Base-by-base conservation (phyloP, 1,284 basidiomycete species). In the Tilletia horrida region DNA sequence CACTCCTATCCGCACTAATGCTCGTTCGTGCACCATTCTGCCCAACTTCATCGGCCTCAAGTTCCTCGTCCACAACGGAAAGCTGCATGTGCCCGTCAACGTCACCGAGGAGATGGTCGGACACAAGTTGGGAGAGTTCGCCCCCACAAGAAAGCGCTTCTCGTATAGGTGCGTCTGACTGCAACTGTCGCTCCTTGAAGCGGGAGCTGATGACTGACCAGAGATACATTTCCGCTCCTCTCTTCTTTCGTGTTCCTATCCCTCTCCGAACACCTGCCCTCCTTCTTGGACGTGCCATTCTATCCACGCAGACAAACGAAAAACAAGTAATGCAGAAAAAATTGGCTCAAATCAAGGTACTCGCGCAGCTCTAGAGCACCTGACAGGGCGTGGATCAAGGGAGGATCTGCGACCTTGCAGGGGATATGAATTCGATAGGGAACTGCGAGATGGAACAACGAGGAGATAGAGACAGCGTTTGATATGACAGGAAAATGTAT, bases 41-140 rank as follows among this genome's bases (percentile, higher is more conserved):
- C 95, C 95, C 1, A 93, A 92, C 77, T 96, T 94, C 77, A 91
- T 96, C 62, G 93, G 79, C 4, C 85, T 93, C 57, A 88, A 89
- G 66, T 96, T 96, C 82, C 84, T 91, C 81, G 92, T 98, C 0
- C 93, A 97, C 84, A 97, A 97, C 76, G 95, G 95, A 57, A 93
- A 91, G 83, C 88, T 91, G 74, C 96, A 94, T 81, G 74, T 90
- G 14, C 93, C 93, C 0, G 89, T 98, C 43, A 84, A 86, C 43
- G 86, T 98, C 68, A 93, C 91, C 14, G 92, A 95, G 82, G 94
- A 97, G 82, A 97, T 97, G 94, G 92, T 98, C 1, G 95, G 95
- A 0, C 93, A 97, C 83, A 97, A 98, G 83, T 84, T 98, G 66
- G 95, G 95, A 64, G 94, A 97, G 85, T 97, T 97, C 83, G 86